Base-by-base conservation (phyloP, 1,284 basidiomycete species). In the Puccinia hordei region DNA sequence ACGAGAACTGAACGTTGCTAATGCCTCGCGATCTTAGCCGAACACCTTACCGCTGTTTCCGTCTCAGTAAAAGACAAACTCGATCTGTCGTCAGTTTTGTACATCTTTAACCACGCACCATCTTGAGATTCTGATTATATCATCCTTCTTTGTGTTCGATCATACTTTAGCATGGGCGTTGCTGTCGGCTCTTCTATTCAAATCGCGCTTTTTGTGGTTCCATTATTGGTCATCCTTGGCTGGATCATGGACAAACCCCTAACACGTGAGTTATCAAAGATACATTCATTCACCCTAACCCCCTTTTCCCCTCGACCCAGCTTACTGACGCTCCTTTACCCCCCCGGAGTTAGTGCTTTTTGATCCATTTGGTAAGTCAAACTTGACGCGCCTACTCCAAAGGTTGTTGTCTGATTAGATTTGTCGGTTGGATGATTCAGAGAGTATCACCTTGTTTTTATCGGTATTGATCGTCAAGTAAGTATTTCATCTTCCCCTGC, bases 131-230 rank as follows among this genome's bases (percentile, higher is more conserved):
- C 61, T 51, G 22, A 33, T 33, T n/a, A 2, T 65, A 61, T 61
- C 73, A 10, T 68, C 1, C 44, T 41, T 38, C 22, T 46, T 66
- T 65, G 1, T 12, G 15, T 73, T 53, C 1, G 3, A 17, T 24
- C 30, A 55, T 41, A 8, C 35, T 24, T 55, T 19, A 78, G 76
- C 33, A 78, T 78, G 76, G 63, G 49, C 27, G 76, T 78, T 57
- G 76, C 76, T n/a, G 66, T 78, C 15, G 76, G 76, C 24, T 78
- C 76, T 19, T 78, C 76, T 3, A 78, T 78, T 15, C 76, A 78
- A 69, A 78, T 78, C 46, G 76, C 76, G 2, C 65, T 78, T 15
- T 78, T 78, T 59, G 76, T 78, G 35, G 76, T 78, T 15, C 76
- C 76, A 15, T 27, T 78, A 0, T 27, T 78, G 38, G 76, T 78